Percentiles rank a stretch among this genome's conserved stretches.
phyloP scores from a whole-genome alignment of 2,329 filamentous ascomycete genomes.

The Ophiostoma ulmi region DNA sequence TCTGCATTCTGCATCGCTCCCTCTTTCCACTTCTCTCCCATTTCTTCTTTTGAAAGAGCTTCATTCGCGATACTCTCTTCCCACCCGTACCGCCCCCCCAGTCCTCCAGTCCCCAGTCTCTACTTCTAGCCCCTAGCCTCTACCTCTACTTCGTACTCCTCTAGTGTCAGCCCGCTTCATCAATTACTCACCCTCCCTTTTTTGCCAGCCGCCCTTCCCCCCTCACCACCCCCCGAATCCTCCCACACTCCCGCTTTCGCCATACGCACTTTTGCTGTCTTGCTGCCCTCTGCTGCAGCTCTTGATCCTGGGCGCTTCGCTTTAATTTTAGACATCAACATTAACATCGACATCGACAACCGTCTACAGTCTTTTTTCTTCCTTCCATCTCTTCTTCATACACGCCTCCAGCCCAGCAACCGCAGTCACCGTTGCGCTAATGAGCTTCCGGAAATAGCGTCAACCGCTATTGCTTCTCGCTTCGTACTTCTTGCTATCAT shows the following conservation, averaged over 20 bases:
- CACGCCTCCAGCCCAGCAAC: slow-evolving; percentile 10
- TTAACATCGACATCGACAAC: background rate
- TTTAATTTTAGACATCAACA: background rate
- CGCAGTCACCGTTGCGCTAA: slow-evolving; percentile 20
- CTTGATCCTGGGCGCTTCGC: slow-evolving; percentile 6
- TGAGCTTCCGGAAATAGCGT: slow-evolving; percentile 19
- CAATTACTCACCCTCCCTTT: slow-evolving; percentile 4
- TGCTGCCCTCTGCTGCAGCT: slow-evolving; percentile 1
- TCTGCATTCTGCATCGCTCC: slow-evolving; percentile 17
- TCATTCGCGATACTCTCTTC: background rate
- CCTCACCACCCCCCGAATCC: background rate
- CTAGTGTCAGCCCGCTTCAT: slow-evolving; percentile 3
- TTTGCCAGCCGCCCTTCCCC: background rate
- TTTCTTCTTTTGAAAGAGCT: slow-evolving; percentile 11
- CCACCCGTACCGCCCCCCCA: background rate
- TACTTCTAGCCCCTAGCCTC: background rate
- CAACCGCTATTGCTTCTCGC: background rate
- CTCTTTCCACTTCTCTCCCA: slow-evolving; percentile 16
- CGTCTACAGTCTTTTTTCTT: background rate
- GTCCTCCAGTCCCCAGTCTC: background rate
- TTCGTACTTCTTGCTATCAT: background rate
- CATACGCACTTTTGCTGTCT: slow-evolving; percentile 3
- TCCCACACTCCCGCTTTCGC: slow-evolving; percentile 12
- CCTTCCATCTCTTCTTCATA: background rate
- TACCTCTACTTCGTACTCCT: background rate